phyloP scores from a whole-genome alignment of 352 stramenopile species.

The Blastocystis sp. region DNA sequence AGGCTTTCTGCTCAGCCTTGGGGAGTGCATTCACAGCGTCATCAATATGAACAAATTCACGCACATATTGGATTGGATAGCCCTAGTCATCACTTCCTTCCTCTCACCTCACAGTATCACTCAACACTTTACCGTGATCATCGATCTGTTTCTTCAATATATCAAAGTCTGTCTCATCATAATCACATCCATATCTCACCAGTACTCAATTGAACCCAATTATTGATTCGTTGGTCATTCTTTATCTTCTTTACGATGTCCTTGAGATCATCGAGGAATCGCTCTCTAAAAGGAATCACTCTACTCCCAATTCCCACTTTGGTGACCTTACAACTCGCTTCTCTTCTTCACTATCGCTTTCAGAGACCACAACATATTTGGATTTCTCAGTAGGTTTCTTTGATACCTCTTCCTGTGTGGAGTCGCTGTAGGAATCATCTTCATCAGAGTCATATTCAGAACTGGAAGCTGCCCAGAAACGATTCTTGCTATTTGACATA shows the following conservation, averaged over 20 bases:
- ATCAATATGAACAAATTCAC: slow-evolving; percentile 9
- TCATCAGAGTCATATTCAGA: slow-evolving; percentile 13
- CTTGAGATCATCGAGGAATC: slow-evolving; percentile 23
- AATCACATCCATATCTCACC: background rate
- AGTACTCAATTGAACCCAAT: slow-evolving; percentile 49
- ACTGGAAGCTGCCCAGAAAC: slow-evolving; percentile 19
- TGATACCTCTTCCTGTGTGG: background rate
- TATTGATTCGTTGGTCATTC: slow-evolving; percentile 43
- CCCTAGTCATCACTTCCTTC: background rate
- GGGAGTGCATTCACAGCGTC: background rate
- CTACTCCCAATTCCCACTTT: background rate
- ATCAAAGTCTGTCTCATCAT: slow-evolving; percentile 5
- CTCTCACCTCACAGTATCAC: background rate
- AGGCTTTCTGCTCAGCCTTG: background rate
- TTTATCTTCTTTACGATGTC: slow-evolving; percentile 50
- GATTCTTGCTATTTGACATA: slow-evolving; percentile 47
- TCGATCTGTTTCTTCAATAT: slow-evolving; percentile 48
- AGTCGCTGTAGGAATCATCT: slow-evolving; percentile 4
- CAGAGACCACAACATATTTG: slow-evolving; percentile 25
- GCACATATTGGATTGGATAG: slow-evolving; percentile 39
- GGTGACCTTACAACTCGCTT: slow-evolving; percentile 41
- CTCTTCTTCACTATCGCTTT: slow-evolving; percentile 62
- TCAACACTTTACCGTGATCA: slow-evolving; percentile 19
- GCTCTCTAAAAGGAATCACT: background rate
- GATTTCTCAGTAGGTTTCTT: background rate